Percentiles rank a stretch among this genome's conserved stretches.
These are phyloP conservation scores for Aspergillus ustus DNA, from an alignment of 2,329 filamentous ascomycete species.

Conservation along the genomic window DNA sequence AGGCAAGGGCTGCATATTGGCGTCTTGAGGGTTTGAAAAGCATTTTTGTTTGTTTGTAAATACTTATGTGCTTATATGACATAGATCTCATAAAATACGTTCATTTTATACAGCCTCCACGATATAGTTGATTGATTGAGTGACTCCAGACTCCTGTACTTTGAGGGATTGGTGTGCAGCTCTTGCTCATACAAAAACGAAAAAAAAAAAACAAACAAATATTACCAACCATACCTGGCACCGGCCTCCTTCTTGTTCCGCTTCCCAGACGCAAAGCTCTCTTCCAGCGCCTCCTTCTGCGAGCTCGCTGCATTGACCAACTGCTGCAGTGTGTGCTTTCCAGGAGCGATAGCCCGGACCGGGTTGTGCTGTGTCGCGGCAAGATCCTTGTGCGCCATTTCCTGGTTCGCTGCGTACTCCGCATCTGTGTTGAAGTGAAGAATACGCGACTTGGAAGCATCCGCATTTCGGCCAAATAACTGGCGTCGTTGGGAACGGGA, in stretches of 20 bases:
- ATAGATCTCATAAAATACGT: conserved; percentile 10
- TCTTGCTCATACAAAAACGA: too few species aligned
- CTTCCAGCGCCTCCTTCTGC: conserved; percentile 86
- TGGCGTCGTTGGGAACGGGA: conserved; percentile 77
- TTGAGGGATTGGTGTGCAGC: not conserved
- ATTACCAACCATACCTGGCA: conserved; percentile 79
- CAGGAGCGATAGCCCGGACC: conserved; percentile 78
- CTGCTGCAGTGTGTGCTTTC: conserved; percentile 88
- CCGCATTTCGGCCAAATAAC: conserved; percentile 73
- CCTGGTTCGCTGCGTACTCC: conserved; percentile 86
- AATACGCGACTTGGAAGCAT: conserved; percentile 64
- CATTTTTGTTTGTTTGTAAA: conserved; percentile 23
- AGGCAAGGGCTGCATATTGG: conserved; percentile 1
- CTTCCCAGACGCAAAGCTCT: conserved; percentile 83
- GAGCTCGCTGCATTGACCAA: conserved; percentile 80
- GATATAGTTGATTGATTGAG: not conserved
- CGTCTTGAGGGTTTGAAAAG: conserved; percentile 12
- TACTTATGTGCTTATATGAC: conserved; percentile 15
- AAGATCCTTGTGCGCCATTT: conserved; percentile 66
- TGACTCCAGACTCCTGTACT: not conserved
- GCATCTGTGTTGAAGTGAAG: conserved; percentile 86
- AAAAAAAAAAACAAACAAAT: too few species aligned
- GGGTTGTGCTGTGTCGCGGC: conserved; percentile 71
- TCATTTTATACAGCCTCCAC: conserved; percentile 1
- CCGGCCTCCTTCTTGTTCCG: conserved; percentile 81